A percentile compares a stretch with the other conserved stretches of the same genome.
These are phyloP conservation scores for Cucurbita argyrosperma DNA, from an alignment of 306 rosid species.

Conservation along the genomic window DNA sequence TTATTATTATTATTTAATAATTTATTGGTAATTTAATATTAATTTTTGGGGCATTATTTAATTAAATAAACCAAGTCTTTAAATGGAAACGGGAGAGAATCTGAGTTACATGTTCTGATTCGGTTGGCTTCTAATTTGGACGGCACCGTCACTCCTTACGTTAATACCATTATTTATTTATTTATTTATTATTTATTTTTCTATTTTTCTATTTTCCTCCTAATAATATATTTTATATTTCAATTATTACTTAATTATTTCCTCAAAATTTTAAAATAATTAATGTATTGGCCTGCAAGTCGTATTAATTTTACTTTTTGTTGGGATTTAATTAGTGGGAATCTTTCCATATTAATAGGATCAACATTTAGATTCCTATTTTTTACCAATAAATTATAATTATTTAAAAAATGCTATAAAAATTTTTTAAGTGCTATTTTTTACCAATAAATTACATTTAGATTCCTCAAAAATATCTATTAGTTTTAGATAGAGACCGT, in stretches of 20 bases:
- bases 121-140: neutral
- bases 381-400: neutral
- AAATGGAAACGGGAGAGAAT: neutral
- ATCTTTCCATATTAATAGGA: neutral
- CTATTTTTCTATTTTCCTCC: neutral
- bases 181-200: neutral
- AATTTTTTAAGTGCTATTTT: no score
- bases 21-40: neutral
- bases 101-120: neutral
- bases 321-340: neutral
- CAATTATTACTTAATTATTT: neutral
- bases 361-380: neutral
- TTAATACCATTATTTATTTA: neutral
- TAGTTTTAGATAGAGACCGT: no score
- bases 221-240: neutral
- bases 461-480: no score
- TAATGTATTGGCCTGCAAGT: neutral
- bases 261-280: neutral
- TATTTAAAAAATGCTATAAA: no score
- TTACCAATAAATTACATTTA: no score
- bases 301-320: neutral
- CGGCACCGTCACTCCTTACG: neutral
- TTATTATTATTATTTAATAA: no score
- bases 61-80: neutral
- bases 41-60: neutral